phyloP scores from a whole-genome alignment of 2,329 filamentous ascomycete species.

The Aspergillus jensenii region DNA sequence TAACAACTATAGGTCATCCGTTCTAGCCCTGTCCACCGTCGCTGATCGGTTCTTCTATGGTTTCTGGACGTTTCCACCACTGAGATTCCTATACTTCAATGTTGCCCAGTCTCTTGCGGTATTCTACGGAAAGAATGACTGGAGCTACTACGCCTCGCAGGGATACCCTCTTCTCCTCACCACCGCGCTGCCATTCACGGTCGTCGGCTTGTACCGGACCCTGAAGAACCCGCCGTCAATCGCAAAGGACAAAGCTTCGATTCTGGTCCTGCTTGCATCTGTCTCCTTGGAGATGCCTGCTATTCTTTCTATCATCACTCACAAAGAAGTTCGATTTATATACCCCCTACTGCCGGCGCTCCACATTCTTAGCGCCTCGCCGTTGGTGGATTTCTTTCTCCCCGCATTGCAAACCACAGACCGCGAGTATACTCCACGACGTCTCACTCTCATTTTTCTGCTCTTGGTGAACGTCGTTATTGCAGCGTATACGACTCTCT shows the following conservation, averaged over 20 bases:
- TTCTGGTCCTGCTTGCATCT: slow-evolving; percentile 57
- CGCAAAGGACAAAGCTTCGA: slow-evolving; percentile 31
- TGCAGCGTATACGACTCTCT: slow-evolving; percentile 69
- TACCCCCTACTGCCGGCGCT: slow-evolving; percentile 88
- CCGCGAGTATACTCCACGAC: slow-evolving; percentile 45
- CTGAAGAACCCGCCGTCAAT: slow-evolving; percentile 35
- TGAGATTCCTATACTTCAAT: slow-evolving; percentile 89
- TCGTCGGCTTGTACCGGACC: slow-evolving; percentile 62
- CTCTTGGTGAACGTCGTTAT: slow-evolving; percentile 69
- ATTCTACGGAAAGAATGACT: slow-evolving; percentile 88
- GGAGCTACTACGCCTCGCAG: slow-evolving; percentile 92
- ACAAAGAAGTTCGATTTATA: slow-evolving; percentile 97
- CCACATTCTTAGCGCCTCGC: slow-evolving; percentile 73
- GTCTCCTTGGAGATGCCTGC: slow-evolving; percentile 61
- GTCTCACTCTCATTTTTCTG: slow-evolving; percentile 55
- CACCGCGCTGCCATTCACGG: slow-evolving; percentile 74
- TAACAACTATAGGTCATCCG: slow-evolving; percentile 37
- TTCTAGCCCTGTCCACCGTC: slow-evolving; percentile 63
- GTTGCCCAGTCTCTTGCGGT: slow-evolving; percentile 81
- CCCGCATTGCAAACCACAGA: slow-evolving; percentile 38
- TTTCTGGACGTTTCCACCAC: slow-evolving; percentile 82
- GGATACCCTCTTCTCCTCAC: slow-evolving; percentile 85
- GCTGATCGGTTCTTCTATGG: slow-evolving; percentile 80
- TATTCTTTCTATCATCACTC: slow-evolving; percentile 74
- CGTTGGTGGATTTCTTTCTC: slow-evolving; percentile 65